Percentiles rank a stretch among this genome's conserved stretches.
Conservation (phyloP, 2,329 filamentous ascomycete species). For the Ophiognomonia clavigignenti-juglandacearum region DNA sequence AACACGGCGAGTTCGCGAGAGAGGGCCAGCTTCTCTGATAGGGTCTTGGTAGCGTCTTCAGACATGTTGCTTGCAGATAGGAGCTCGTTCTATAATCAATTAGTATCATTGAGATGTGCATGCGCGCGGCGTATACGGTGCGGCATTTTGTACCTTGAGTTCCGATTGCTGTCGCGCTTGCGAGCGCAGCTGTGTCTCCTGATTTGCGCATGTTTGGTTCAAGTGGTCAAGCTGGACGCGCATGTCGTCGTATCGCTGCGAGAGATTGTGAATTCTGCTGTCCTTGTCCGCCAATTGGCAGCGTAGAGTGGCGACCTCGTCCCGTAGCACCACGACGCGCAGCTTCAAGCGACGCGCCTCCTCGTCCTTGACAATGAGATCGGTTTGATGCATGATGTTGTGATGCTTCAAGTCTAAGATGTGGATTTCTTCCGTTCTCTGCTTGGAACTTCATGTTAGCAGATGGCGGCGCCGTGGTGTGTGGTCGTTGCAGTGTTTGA, state of each 20-base stretch:
- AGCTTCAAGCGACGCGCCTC: conserved; percentile 65
- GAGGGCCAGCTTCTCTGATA: conserved; percentile 54
- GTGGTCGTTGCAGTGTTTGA: background rate
- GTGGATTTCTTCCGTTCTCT: conserved; percentile 44
- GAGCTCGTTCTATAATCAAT: conserved; percentile 58
- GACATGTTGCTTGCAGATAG: conserved; percentile 61
- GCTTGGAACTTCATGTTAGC: background rate
- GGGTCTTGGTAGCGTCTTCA: conserved; percentile 64
- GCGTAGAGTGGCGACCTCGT: conserved; percentile 67
- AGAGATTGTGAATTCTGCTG: conserved; percentile 48
- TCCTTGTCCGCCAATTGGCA: conserved; percentile 58
- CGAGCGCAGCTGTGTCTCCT: conserved; percentile 43
- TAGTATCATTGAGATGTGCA: conserved; percentile 10
- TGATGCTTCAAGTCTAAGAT: conserved; percentile 68
- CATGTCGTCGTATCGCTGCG: conserved; percentile 34
- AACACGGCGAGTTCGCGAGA: conserved; percentile 46
- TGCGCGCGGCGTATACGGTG: background rate
- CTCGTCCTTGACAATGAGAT: conserved; percentile 70
- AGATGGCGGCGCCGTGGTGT: background rate
- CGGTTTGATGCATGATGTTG: conserved; percentile 56
- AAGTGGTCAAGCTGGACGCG: conserved; percentile 38
- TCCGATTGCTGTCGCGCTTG: conserved; percentile 44
- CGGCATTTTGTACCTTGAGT: conserved; percentile 36
- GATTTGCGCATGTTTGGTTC: conserved; percentile 36
- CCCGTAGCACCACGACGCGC: conserved; percentile 64